These are phyloP conservation scores for Nephelium lappaceum DNA, from an alignment of 345 rosid species.

Conservation along the genomic window DNA sequence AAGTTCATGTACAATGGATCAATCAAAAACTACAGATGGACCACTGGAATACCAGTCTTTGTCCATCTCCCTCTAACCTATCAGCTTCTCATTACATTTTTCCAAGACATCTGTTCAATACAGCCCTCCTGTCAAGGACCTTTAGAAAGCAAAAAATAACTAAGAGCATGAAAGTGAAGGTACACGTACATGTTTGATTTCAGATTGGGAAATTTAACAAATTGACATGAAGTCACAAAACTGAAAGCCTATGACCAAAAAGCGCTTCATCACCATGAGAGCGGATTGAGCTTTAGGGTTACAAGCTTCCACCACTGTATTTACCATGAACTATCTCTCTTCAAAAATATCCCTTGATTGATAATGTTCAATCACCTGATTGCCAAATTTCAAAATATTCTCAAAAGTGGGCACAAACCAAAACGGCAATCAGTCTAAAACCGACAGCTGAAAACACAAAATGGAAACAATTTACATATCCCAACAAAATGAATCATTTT, in stretches of 20 bases:
- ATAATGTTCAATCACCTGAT: background rate
- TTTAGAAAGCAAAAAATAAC: background rate
- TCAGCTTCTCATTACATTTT: background rate
- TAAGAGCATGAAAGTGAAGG: background rate
- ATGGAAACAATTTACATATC: constrained; percentile 1
- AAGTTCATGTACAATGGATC: background rate
- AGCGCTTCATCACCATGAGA: constrained; percentile 1
- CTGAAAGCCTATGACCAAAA: constrained; percentile 9
- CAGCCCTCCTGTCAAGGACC: background rate
- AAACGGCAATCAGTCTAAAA: background rate
- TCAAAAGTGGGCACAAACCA: background rate
- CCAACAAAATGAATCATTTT: background rate
- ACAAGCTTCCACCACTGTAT: background rate
- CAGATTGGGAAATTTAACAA: background rate
- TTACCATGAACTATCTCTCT: background rate
- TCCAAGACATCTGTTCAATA: background rate
- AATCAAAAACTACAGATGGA: background rate
- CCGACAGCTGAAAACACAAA: constrained; percentile 5
- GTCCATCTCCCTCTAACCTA: background rate
- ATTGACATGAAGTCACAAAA: constrained; percentile 15
- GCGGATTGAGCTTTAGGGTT: constrained; percentile 10
- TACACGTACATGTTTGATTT: background rate
- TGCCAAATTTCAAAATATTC: background rate
- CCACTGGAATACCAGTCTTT: background rate
- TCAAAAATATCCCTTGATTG: background rate